phyloP scores from a whole-genome alignment of 768 basidiomycete species.

The Termitomyces sp. region DNA sequence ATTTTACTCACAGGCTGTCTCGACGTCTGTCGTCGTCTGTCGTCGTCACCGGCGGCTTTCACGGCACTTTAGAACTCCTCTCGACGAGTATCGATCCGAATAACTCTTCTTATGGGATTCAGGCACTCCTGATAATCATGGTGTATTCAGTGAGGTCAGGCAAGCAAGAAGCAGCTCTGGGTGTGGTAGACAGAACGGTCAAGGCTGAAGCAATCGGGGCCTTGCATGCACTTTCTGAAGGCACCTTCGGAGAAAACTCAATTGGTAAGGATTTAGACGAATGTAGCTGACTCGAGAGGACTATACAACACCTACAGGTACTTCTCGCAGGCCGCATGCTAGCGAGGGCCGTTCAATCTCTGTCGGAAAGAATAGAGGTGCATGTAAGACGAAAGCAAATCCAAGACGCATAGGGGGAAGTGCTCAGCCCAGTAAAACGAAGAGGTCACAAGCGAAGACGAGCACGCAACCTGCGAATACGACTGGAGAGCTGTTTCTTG shows the following conservation, averaged over 20 bases:
- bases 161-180: neutral
- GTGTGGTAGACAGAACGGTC: neutral
- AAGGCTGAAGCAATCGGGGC: neutral
- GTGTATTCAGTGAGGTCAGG: neutral
- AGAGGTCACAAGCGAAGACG: neutral
- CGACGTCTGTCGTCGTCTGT: neutral
- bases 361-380: neutral
- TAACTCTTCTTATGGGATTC: neutral
- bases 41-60: neutral
- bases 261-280: neutral
- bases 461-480: neutral
- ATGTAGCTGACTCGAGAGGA: neutral
- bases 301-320: neutral
- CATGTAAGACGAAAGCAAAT: neutral
- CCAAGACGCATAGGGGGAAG: neutral
- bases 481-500: neutral
- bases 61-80: neutral
- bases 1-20: constrained; percentile 5
- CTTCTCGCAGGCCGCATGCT: neutral
- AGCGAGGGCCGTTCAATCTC: neutral
- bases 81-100: neutral
- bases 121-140: neutral
- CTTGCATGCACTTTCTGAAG: neutral
- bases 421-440: neutral
- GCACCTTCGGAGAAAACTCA: neutral